Evolutionary conservation across 192 early-diverging fungal genomes (phyloP), one percentile per base, ranked within the genome.

Genomic region (Coemansia sp.): DNA sequence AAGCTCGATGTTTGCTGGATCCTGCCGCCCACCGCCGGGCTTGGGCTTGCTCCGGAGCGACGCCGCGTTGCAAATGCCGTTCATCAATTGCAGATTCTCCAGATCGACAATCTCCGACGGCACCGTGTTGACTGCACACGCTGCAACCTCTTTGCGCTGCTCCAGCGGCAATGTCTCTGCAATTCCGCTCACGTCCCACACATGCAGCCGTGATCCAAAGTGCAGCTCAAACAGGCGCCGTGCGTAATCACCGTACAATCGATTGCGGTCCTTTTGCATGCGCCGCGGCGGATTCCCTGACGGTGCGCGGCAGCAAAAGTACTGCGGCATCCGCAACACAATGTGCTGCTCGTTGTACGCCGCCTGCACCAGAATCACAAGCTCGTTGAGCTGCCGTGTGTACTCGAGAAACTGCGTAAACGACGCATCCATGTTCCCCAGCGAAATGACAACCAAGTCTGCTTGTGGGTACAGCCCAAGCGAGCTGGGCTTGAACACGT

Each of bases 301-400:
- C 6, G 65, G 65, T 49, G 57, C 57, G 50, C 49, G 48, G 39
- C 65, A 67, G 65, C 65, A 67, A 19, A 58, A 51, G 57, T 60
- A 53, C 65, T 67, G 65, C n/a, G 65, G 65, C 65, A 57, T 39
- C n/a, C 65, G 65, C 65, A 67, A 9, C n/a, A 67, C 35, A 17
- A 67, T 54, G 14, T 57, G 48, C 35, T 47, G 56, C 6, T 50
- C 65, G 16, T 21, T 37, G 37, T 67, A 67, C 48, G 17, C 47
- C 10, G 31, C 25, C 57, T 59, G 58, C 37, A 67, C 14, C 22
- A 59, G 37, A 19, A 11, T 22, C 2, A 67, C 50, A 1, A 67
- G 65, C 17, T 67, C 57, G 57, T 60, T 48, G n/a, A 67, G 56
- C 65, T 57, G 55, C 14, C 47, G 65, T 38, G 65, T 53, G 37